phyloP scores from a whole-genome alignment of 441 rosid genomes.

The Theobroma grandiflorum region DNA sequence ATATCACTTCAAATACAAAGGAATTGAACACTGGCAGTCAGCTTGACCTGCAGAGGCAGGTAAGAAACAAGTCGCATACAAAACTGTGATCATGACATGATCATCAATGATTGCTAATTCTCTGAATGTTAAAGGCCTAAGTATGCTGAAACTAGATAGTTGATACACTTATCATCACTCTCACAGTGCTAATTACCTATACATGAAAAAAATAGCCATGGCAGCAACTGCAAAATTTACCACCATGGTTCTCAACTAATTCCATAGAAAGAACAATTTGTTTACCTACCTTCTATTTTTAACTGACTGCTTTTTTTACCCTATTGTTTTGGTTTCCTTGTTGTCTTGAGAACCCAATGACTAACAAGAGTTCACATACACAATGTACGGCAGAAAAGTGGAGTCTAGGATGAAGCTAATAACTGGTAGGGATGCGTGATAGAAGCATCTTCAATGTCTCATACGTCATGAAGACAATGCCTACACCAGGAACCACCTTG shows the following conservation, averaged over 20 bases:
- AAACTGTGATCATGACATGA: slow-evolving; percentile 30
- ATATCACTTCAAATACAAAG: slow-evolving; percentile 13
- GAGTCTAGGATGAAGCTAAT: slow-evolving; percentile 21
- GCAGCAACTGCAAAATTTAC: slow-evolving; percentile 61
- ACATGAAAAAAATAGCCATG: slow-evolving; percentile 35
- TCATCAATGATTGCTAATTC: slow-evolving; percentile 30
- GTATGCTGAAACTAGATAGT: slow-evolving; percentile 15
- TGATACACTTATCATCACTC: slow-evolving; percentile 20
- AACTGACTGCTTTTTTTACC: slow-evolving; percentile 25
- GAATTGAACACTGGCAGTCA: slow-evolving; percentile 1
- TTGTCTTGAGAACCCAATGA: slow-evolving; percentile 14
- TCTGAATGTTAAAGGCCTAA: slow-evolving; percentile 16
- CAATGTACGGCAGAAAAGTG: background rate
- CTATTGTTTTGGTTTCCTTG: background rate
- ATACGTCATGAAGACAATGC: slow-evolving; percentile 92
- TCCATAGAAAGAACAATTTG: slow-evolving; percentile 17
- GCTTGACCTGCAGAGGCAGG: background rate
- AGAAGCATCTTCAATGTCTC: slow-evolving; percentile 74
- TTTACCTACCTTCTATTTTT: slow-evolving; percentile 21
- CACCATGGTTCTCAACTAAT: slow-evolving; percentile 35
- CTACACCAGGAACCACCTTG: slow-evolving; percentile 95
- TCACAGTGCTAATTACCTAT: slow-evolving; percentile 37
- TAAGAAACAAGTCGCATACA: slow-evolving; percentile 25
- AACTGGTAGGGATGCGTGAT: slow-evolving; percentile 38
- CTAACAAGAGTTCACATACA: background rate